A percentile compares a stretch with the other conserved stretches of the same genome.
Evolutionary conservation across 148 eudicot genomes (phyloP).

Genomic region (Rhododendron ferrugineum): DNA sequence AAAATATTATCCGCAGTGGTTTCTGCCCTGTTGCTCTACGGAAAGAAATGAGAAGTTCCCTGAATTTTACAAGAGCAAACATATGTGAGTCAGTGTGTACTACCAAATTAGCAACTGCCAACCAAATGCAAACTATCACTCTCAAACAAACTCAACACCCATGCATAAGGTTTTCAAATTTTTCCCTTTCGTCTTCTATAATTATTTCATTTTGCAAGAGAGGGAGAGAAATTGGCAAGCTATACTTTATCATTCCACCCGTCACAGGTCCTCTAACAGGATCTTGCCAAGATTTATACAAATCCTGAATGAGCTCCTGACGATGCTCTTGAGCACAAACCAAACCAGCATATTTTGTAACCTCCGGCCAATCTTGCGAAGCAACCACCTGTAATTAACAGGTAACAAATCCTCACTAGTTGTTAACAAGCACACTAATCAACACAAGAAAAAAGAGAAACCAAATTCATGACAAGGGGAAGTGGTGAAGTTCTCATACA

Average conservation of each 20-base stretch:
- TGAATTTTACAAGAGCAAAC: slow-evolving; percentile 16
- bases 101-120: neutral
- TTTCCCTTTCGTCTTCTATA: neutral
- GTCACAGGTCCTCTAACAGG: slow-evolving; percentile 47
- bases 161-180: neutral
- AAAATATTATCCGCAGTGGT: slow-evolving; percentile 77
- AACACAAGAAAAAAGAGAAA: neutral
- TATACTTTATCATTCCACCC: slow-evolving; percentile 77
- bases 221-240: neutral
- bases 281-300: slow-evolving; percentile 62
- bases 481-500: slow-evolving; percentile 25
- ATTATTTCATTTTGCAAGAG: neutral
- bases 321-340: slow-evolving; percentile 83
- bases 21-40: slow-evolving; percentile 61
- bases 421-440: neutral
- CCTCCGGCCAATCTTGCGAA: slow-evolving; percentile 85
- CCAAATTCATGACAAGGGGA: neutral
- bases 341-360: slow-evolving; percentile 70
- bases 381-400: slow-evolving; percentile 56
- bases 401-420: neutral
- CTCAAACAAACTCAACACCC: neutral
- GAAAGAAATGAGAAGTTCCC: slow-evolving; percentile 84
- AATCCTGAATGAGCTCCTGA: slow-evolving; percentile 70
- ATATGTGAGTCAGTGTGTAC: neutral
- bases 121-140: neutral